Conservation (phyloP, 192 early-diverging fungal genomes). For the Pecoramyces ruminantium region DNA sequence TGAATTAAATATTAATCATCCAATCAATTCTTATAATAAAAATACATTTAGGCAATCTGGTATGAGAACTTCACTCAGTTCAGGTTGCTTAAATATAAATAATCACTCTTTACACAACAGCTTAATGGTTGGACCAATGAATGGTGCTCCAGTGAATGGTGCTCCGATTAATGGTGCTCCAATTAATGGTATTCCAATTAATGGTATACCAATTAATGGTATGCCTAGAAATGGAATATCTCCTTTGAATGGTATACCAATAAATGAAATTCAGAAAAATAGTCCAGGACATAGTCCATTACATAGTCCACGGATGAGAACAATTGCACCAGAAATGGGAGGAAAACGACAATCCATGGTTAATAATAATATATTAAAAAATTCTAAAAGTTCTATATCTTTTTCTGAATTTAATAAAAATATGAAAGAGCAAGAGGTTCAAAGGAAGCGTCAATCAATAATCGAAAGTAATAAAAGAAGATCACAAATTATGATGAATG, state of each 20-base stretch:
- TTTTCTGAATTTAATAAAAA: neutral
- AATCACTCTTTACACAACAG: neutral
- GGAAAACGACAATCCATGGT: no score
- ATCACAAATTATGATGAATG: neutral
- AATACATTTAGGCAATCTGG: neutral
- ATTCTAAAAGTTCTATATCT: neutral
- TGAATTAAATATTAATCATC: neutral
- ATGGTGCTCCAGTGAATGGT: neutral
- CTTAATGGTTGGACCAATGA: neutral
- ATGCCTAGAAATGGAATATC: neutral
- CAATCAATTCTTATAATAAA: neutral
- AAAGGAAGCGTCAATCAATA: neutral
- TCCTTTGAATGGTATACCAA: neutral
- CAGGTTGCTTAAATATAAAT: neutral
- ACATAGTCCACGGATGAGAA: neutral
- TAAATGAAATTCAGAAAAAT: no score
- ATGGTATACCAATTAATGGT: neutral
- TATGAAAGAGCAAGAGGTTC: neutral
- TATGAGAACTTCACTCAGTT: neutral
- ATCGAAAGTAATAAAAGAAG: neutral
- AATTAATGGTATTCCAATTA: neutral
- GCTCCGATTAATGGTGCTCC: neutral
- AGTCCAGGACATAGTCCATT: neutral
- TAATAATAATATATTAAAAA: neutral
- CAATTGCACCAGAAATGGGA: neutral